These are phyloP conservation scores for Saxophila tyrrhenica DNA, from an alignment of 495 filamentous ascomycete genomes.

Conservation along the genomic window DNA sequence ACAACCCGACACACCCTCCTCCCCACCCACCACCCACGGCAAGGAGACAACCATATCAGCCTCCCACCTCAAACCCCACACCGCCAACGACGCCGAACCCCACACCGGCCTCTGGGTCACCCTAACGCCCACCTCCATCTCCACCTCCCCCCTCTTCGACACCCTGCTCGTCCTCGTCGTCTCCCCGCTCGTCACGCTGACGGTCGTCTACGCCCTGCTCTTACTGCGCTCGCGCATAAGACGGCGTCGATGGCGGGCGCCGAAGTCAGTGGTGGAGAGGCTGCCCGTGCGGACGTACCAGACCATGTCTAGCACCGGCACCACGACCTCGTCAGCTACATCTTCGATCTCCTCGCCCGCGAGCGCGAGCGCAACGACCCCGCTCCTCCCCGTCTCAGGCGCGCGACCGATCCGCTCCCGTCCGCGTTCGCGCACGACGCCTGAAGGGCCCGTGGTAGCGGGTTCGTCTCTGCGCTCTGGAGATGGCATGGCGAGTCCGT, in stretches of 20 bases:
- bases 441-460: conserved; percentile 30
- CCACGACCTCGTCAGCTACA: conserved; percentile 42
- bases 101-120: conserved; percentile 92
- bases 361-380: conserved; percentile 64
- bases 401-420: conserved; percentile 34
- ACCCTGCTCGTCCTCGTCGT: conserved; percentile 87
- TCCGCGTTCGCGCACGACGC: conserved; percentile 55
- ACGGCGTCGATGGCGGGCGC: conserved; percentile 83
- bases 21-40: not conserved
- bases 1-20: not conserved
- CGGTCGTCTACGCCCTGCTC: conserved; percentile 83
- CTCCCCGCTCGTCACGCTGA: conserved; percentile 82
- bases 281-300: conserved; percentile 94
- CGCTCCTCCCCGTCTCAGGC: conserved; percentile 48
- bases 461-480: conserved; percentile 8
- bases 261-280: conserved; percentile 87
- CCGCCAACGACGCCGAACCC: conserved; percentile 9
- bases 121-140: conserved; percentile 78
- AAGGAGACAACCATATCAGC: not conserved
- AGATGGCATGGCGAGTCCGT: conserved; percentile 22
- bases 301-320: conserved; percentile 55
- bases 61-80: not conserved
- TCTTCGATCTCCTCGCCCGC: conserved; percentile 46
- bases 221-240: conserved; percentile 81
- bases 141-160: conserved; percentile 90